phyloP scores from a whole-genome alignment of 371 early-diverging fungal species.

The Lichtheimia ornata region DNA sequence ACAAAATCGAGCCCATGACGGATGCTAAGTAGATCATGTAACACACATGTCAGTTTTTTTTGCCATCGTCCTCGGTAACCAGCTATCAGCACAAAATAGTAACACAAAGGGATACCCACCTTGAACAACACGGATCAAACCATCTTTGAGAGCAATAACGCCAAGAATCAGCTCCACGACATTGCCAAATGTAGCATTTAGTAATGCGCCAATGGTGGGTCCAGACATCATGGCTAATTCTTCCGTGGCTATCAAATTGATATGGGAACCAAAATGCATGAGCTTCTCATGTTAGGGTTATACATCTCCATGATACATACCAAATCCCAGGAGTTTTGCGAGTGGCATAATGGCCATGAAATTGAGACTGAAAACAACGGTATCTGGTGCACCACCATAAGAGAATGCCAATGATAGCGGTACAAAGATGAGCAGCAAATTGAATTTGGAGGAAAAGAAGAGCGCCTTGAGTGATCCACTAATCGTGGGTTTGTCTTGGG shows the following conservation, averaged over 20 bases:
- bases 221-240: constrained; percentile 49
- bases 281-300: background rate
- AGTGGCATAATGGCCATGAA: constrained; percentile 92
- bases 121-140: constrained; percentile 83
- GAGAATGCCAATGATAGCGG: constrained; percentile 75
- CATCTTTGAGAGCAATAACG: constrained; percentile 81
- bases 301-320: constrained; percentile 20
- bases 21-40: constrained; percentile 28
- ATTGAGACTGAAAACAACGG: constrained; percentile 77
- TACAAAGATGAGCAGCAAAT: constrained; percentile 69
- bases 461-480: constrained; percentile 35
- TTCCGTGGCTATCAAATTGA: constrained; percentile 37
- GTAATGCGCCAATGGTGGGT: constrained; percentile 28
- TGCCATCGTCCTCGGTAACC: background rate
- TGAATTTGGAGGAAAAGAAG: constrained; percentile 55
- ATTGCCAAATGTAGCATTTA: constrained; percentile 62
- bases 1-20: constrained; percentile 46
- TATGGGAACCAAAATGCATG: too few relatives aligned
- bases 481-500: constrained; percentile 23
- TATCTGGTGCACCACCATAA: constrained; percentile 59
- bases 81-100: background rate
- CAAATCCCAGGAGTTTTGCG: constrained; percentile 68
- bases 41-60: background rate
- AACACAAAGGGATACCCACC: constrained; percentile 23
- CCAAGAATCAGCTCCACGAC: constrained; percentile 86